Evolutionary conservation across 768 basidiomycete species (phyloP).

Genomic region (Phanerochaete sordida): DNA sequence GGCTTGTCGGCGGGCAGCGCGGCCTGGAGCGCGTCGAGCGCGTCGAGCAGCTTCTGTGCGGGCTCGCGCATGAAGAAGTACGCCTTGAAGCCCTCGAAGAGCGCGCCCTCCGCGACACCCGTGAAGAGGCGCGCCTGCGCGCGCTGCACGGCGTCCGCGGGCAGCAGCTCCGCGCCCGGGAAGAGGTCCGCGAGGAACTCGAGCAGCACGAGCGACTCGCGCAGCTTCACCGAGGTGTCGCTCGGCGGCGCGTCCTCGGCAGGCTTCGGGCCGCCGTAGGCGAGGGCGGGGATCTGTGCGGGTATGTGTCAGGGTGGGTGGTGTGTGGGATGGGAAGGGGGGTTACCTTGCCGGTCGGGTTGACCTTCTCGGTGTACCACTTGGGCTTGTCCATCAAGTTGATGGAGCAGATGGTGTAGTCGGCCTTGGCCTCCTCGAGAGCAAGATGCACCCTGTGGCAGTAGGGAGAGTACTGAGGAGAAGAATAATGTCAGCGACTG

Average conservation of each 20-base stretch:
- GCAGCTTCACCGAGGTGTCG: conserved; percentile 55
- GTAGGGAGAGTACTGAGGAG: conserved; percentile 51
- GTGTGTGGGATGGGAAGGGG: background rate
- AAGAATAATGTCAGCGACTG: background rate
- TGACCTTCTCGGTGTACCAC: conserved; percentile 65
- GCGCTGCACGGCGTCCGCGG: conserved; percentile 49
- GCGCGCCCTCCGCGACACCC: conserved; percentile 45
- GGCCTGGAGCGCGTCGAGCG: conserved; percentile 42
- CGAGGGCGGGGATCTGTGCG: conserved; percentile 50
- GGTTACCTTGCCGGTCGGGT: conserved; percentile 60
- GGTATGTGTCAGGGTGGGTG: background rate
- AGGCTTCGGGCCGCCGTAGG: conserved; percentile 57
- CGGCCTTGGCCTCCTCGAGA: conserved; percentile 47
- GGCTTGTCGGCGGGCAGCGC: conserved; percentile 40
- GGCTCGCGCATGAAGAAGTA: conserved; percentile 15
- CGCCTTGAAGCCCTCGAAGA: conserved; percentile 21
- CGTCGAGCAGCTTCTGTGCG: conserved; percentile 36
- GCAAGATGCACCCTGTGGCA: conserved; percentile 62
- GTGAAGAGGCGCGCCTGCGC: conserved; percentile 63
- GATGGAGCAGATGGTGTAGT: conserved; percentile 49
- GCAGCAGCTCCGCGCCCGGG: conserved; percentile 44
- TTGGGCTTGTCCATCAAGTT: conserved; percentile 63
- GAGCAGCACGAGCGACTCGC: conserved; percentile 62
- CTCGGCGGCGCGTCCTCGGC: too few relatives aligned
- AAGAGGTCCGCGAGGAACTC: conserved; percentile 65